phyloP scores from a whole-genome alignment of 139 green algal genomes.

The Asterochloris sp. region DNA sequence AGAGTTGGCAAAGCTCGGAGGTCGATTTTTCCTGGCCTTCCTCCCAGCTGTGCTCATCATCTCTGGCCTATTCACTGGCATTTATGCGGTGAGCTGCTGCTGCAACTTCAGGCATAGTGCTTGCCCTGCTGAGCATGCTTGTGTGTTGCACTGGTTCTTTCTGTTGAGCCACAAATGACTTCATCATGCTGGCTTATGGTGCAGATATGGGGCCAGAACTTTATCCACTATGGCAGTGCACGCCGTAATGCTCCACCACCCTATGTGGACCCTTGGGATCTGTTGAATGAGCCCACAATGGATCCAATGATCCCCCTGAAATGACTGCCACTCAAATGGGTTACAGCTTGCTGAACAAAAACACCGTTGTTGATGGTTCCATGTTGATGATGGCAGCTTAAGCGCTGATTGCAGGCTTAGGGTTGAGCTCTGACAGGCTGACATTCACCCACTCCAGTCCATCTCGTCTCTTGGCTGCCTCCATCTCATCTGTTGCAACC shows the following conservation, averaged over 20 bases:
- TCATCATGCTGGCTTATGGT: neutral
- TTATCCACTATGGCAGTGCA: constrained; percentile 54
- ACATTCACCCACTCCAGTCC: constrained; percentile 15
- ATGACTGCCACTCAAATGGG: neutral
- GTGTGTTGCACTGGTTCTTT: too few relatives aligned
- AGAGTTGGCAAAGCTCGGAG: constrained; percentile 66
- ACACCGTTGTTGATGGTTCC: neutral
- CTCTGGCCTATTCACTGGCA: constrained; percentile 39
- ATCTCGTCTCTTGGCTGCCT: constrained; percentile 23
- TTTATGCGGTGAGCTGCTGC: constrained; percentile 37
- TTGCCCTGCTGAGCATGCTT: too few relatives aligned
- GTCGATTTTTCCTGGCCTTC: constrained; percentile 71
- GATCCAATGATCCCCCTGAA: constrained; percentile 62
- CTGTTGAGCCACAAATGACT: too few relatives aligned
- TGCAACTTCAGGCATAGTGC: neutral
- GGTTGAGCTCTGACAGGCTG: constrained; percentile 1
- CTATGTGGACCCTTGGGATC: constrained; percentile 60
- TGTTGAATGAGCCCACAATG: constrained; percentile 64
- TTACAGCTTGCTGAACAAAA: neutral
- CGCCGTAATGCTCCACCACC: constrained; percentile 15
- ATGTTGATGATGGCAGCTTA: neutral
- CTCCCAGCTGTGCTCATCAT: constrained; percentile 64
- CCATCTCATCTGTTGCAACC: constrained; percentile 17
- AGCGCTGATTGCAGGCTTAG: neutral
- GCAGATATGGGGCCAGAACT: constrained; percentile 56